Evolutionary conservation across 306 rosid species (phyloP).

Genomic region (Pyrus betulifolia): DNA sequence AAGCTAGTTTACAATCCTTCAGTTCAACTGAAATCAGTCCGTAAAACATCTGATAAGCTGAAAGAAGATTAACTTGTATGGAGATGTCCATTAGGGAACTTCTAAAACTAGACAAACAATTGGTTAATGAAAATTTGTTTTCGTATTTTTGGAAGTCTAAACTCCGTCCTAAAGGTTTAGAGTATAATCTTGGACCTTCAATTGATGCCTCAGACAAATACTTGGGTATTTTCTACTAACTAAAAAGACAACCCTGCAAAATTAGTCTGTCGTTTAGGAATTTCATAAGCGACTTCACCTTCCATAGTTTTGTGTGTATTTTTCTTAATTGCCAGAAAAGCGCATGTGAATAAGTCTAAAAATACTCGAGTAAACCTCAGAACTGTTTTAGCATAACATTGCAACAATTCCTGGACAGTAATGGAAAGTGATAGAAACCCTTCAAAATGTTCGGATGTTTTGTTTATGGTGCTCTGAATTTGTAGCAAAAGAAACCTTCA

Average conservation of each 20-base stretch:
- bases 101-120: too few species aligned
- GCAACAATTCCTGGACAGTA: not conserved
- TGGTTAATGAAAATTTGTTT: not conserved
- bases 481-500: not conserved
- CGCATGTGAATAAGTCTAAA: not conserved
- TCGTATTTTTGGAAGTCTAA: not conserved
- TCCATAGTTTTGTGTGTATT: not conserved
- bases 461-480: not conserved
- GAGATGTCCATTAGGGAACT: not conserved
- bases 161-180: not conserved
- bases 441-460: not conserved
- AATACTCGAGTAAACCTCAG: not conserved
- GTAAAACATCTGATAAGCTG: not conserved
- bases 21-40: not conserved
- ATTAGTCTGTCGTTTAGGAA: not conserved
- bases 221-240: not conserved
- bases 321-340: not conserved
- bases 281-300: not conserved
- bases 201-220: not conserved
- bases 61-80: not conserved
- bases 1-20: not conserved
- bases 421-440: not conserved
- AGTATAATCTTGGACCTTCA: not conserved
- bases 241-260: not conserved
- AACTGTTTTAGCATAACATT: too few species aligned